Base-by-base conservation (phyloP, 2,329 filamentous ascomycete genomes). In the Proliferodiscus dingleyae region DNA sequence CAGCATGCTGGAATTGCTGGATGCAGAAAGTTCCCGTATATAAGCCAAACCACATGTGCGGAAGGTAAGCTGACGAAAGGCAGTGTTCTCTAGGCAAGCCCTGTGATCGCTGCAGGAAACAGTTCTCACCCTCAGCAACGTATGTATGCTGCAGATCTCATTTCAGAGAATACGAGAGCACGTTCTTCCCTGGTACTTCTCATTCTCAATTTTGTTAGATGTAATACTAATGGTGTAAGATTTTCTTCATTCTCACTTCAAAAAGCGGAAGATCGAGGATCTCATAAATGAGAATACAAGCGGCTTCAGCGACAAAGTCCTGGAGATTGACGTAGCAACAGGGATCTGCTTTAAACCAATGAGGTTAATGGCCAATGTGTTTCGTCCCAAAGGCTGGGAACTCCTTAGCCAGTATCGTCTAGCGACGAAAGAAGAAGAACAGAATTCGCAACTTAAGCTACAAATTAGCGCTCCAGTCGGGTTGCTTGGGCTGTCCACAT, bases 1-100 rank as follows among this genome's bases (percentile, higher is more conserved):
- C 43, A 13, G 55, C 57, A 2, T 59, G 57, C 39, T 57, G 55
- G 55, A 50, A 51, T 18, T 58, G 57, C 28, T 58, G 55, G 57
- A 47, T 50, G 3, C 52, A 54, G 43, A 58, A 59, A 45, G 49
- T 54, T 8, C 42, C 53, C 4, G 52, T 55, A 37, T 13, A 22
- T 37, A 21, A 5, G 16, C 16, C 34, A 32, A 47, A 40, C 21
- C 19, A 9, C 9, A 10, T 11, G 11, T 16, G 28, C 7, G 7
- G 19, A 37, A 1, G 11, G 19, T 6, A 22, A 19, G 23, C 48
- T 49, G 23, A 46, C 5, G 11, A 23, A n/a, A 16, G 8, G n/a
- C 24, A 55, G 49, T 59, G 55, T 19, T 59, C 52, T 0, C 40
- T 51, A 18, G 53, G 47, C 4, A 37, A 47, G 37, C 47, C 43